These are phyloP conservation scores for Mycosarcoma mackinlayi DNA, from an alignment of 1,284 basidiomycete species.

Conservation along the genomic window DNA sequence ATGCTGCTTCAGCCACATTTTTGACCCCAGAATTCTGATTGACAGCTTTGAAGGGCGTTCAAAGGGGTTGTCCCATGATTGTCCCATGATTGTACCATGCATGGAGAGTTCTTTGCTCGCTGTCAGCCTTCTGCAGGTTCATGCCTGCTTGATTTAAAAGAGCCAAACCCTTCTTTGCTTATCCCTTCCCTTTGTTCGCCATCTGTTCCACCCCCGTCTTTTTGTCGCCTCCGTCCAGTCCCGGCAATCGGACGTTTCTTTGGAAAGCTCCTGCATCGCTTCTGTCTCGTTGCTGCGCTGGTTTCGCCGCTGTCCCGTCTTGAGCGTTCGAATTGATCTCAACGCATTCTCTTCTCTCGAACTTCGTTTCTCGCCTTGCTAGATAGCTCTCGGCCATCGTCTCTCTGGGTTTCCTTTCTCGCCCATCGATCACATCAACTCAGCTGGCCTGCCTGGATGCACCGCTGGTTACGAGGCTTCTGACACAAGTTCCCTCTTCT, in stretches of 20 bases:
- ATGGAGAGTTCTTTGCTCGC: too few species aligned
- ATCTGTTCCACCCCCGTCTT: not conserved
- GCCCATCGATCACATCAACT: not conserved
- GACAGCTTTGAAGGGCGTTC: too few species aligned
- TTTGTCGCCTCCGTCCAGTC: not conserved
- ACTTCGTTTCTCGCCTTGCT: not conserved
- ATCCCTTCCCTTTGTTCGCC: conserved; percentile 1
- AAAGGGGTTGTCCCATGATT: too few species aligned
- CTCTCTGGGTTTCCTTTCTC: conserved; percentile 7
- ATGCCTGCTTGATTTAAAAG: too few species aligned
- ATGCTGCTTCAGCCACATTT: too few species aligned
- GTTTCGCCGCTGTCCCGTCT: not conserved
- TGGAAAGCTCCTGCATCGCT: conserved; percentile 5
- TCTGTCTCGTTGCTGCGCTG: not conserved
- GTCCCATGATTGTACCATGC: too few species aligned
- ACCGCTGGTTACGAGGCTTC: not conserved
- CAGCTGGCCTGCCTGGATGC: not conserved
- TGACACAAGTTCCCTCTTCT: conserved; percentile 9
- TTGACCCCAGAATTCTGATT: too few species aligned
- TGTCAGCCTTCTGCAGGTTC: too few species aligned
- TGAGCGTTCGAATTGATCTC: conserved; percentile 27
- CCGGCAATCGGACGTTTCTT: not conserved
- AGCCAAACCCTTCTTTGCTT: too few species aligned
- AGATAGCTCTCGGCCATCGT: conserved; percentile 9
- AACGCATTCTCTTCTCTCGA: conserved; percentile 7